phyloP scores from a whole-genome alignment of 371 early-diverging fungal genomes.

The Circinella minor region DNA sequence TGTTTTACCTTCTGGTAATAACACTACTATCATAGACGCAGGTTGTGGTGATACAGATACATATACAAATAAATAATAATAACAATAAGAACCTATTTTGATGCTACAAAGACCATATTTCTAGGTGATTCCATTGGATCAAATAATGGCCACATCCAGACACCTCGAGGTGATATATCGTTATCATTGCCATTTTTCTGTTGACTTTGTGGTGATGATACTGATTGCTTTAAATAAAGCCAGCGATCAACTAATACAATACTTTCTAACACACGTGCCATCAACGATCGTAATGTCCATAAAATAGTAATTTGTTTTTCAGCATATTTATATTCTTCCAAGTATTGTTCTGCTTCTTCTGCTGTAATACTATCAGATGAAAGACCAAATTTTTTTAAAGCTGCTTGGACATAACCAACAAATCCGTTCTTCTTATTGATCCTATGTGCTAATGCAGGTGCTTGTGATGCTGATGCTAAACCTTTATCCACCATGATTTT shows the following conservation, averaged over 20 bases:
- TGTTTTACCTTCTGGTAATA: no score
- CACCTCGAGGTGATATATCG: constrained; percentile 4
- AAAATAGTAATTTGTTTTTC: constrained; percentile 70
- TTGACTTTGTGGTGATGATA: constrained; percentile 7
- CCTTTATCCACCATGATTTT: constrained; percentile 61
- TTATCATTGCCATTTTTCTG: constrained; percentile 13
- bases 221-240: constrained; percentile 60
- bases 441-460: constrained; percentile 61
- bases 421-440: constrained; percentile 60
- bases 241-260: constrained; percentile 80
- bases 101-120: constrained; percentile 50
- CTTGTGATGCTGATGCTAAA: constrained; percentile 44
- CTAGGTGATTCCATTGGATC: constrained; percentile 46
- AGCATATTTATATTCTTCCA: constrained; percentile 33
- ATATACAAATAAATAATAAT: no score
- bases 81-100: constrained; percentile 25
- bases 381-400: constrained; percentile 45
- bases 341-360: constrained; percentile 49
- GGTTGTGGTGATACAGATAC: no score
- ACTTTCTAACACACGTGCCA: constrained; percentile 77
- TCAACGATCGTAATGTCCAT: constrained; percentile 79
- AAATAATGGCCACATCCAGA: constrained; percentile 54
- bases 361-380: constrained; percentile 43
- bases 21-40: no score
- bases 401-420: constrained; percentile 36